Percentiles rank a stretch among this genome's conserved stretches.
Conservation (phyloP, 305 asterid species). For the Fraxinus nigra region DNA sequence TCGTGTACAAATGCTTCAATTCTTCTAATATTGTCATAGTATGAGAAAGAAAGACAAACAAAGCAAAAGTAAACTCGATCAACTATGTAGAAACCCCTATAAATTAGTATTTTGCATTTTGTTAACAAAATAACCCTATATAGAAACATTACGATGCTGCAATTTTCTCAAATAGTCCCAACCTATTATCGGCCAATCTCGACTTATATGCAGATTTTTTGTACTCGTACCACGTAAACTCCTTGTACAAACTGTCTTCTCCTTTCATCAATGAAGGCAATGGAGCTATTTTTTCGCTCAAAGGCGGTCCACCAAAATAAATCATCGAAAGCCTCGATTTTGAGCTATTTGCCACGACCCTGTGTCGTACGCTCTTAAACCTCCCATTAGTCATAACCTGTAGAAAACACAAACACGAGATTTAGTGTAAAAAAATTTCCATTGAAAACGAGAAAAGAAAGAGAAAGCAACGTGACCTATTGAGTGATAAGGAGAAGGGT, state of each 20-base stretch:
- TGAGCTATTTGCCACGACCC: not conserved
- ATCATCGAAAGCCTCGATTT: not conserved
- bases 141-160: slow-evolving; percentile 17
- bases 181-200: not conserved
- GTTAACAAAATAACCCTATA: not conserved
- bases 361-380: not conserved
- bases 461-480: not conserved
- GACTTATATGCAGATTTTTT: slow-evolving; percentile 6
- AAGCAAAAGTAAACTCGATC: not conserved
- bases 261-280: slow-evolving; percentile 4
- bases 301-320: not conserved
- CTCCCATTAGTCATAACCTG: not conserved
- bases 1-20: not conserved
- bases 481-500: slow-evolving; percentile 11
- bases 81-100: not conserved
- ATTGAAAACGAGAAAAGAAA: not conserved
- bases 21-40: not conserved
- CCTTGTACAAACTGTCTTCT: not conserved
- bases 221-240: not conserved
- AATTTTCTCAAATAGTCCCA: not conserved
- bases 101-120: slow-evolving; percentile 6
- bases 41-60: slow-evolving; percentile 10
- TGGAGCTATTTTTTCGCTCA: not conserved
- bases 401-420: not conserved
- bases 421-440: not conserved